Base-by-base conservation (phyloP, 495 filamentous ascomycete species). In the Gamarada debralockiae region DNA sequence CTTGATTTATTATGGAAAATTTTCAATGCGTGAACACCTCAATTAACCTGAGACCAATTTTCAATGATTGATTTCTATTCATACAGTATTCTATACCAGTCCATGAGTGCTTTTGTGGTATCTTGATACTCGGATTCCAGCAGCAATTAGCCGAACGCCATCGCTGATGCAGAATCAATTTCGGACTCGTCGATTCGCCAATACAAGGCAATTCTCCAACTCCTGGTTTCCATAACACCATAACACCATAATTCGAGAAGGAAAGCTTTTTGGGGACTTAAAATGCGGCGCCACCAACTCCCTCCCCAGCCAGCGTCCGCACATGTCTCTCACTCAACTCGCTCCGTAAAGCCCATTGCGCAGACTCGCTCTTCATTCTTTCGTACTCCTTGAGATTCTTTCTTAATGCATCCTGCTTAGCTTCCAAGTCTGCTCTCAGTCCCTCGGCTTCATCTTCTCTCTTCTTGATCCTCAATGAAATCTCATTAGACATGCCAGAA, bases 201-300 rank as follows among this genome's bases (percentile, higher is more conserved):
- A 47, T 47, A 25, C 21, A 31, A 33, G 14, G 12, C 12, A 22
- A 21, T 17, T 20, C 41, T 17, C 41, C 25, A 24, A 44, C 25
- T 3, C 21, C 25, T 29, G 27, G 4, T 29, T 29, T 29, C 27
- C 4, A 29, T 29, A 5, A 15, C 17, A 39, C 36, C 4, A n/a
- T 14, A 13, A 7, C 29, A 34, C 14, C 29, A 7, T 34, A 18
- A 48, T 48, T 9, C 38, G 18, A 44, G 4, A 44, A 23, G 41
- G 1, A 4, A 47, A 27, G 43, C 27, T 12, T 2, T 14, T 34
- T 18, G 15, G 22, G 14, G 13, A 8, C n/a, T 57, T 51, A 65
- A 39, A 65, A 65, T 0, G 62, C 62, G 24, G 56, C 57, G 34
- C 62, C 62, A 23, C 62, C 59, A 41, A 55, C 57, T 21, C 62